Percentiles rank a stretch among this genome's conserved stretches.
Conservation (phyloP, 176 grass and related monocot genomes). For the Hyparrhenia diplandra region DNA sequence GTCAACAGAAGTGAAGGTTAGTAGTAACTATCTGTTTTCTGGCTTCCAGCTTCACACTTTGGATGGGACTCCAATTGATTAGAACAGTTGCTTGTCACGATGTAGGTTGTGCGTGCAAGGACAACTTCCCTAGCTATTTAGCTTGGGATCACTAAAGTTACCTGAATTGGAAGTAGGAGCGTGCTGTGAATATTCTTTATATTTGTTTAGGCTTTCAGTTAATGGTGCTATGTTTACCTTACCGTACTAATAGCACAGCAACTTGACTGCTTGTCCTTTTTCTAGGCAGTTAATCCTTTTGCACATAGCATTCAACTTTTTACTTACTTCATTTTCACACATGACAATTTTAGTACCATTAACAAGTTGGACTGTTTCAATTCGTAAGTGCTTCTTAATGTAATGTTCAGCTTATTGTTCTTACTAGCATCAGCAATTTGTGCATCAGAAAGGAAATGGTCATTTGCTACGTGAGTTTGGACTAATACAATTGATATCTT, state of each 20-base stretch:
- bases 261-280: neutral
- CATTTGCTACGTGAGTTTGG: neutral
- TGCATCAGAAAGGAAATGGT: neutral
- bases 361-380: neutral
- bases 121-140: neutral
- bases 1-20: constrained; percentile 73
- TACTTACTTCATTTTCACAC: neutral
- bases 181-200: neutral
- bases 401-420: neutral
- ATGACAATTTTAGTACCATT: neutral
- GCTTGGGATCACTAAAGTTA: neutral
- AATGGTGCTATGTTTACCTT: neutral
- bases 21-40: neutral
- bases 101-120: neutral
- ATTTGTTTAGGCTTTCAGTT: neutral
- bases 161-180: neutral
- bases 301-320: neutral
- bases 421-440: neutral
- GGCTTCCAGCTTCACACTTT: neutral
- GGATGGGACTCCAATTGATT: neutral
- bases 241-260: neutral
- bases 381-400: neutral
- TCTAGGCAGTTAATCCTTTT: neutral
- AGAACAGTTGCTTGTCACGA: neutral
- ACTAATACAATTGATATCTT: neutral